Evolutionary conservation across 2,329 filamentous ascomycete species (phyloP).

Genomic region (Atkinsonella hypoxylon): DNA sequence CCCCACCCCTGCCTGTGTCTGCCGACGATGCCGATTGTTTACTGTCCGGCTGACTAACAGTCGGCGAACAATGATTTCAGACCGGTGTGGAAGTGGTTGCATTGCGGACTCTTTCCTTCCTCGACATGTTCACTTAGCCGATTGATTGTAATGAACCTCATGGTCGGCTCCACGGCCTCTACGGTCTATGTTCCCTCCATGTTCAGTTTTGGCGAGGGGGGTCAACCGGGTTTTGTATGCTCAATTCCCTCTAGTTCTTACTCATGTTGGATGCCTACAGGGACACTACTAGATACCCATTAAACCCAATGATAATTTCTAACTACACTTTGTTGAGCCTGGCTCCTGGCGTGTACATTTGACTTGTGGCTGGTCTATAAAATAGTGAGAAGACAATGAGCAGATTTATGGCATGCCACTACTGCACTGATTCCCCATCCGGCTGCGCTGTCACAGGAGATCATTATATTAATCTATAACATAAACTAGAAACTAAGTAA

Average conservation of each 20-base stretch:
- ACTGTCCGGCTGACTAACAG: not conserved
- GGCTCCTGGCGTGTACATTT: not conserved
- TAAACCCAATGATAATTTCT: not conserved
- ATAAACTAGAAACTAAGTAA: not conserved
- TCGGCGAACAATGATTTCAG: not conserved
- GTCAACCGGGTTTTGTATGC: not conserved
- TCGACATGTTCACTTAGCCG: not conserved
- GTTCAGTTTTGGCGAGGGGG: not conserved
- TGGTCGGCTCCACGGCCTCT: not conserved
- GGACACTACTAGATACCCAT: slow-evolving; percentile 4
- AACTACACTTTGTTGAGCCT: not conserved
- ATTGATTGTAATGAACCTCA: not conserved
- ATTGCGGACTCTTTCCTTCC: not conserved
- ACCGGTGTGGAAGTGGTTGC: not conserved
- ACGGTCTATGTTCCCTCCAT: not conserved
- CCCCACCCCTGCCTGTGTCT: not conserved
- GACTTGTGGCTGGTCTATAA: not conserved
- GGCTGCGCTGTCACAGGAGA: not conserved
- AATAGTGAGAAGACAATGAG: not conserved
- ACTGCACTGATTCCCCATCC: not conserved
- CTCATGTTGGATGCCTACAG: slow-evolving; percentile 23
- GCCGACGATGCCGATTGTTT: not conserved
- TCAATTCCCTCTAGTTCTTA: slow-evolving; percentile 19
- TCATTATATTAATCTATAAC: not conserved
- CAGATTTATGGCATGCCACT: no score